These are phyloP conservation scores for Auxenochlorella protothecoides DNA, from an alignment of 139 green algal genomes.

Conservation along the genomic window DNA sequence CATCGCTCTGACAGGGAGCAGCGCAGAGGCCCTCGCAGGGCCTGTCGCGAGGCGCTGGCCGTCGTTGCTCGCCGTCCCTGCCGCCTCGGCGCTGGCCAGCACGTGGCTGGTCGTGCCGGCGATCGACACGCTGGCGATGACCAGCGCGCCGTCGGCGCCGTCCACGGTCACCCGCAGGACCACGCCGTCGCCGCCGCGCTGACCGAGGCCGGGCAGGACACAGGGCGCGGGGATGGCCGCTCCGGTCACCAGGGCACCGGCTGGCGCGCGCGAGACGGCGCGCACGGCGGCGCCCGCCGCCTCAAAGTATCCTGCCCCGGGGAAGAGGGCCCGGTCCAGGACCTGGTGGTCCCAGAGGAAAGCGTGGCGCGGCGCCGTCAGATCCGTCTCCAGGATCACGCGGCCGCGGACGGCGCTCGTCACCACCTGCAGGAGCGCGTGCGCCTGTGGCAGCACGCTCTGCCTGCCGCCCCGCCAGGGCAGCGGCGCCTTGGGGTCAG, in stretches of 20 bases:
- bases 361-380: slow-evolving; percentile 25
- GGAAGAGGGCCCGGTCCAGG: slow-evolving; percentile 36
- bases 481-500: neutral
- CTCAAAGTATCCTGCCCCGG: slow-evolving; percentile 33
- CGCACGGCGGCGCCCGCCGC: neutral
- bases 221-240: slow-evolving; percentile 17
- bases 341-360: slow-evolving; percentile 70
- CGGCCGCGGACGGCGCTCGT: too few relatives aligned
- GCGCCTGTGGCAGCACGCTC: slow-evolving; percentile 16
- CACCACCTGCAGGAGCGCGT: slow-evolving; percentile 7
- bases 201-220: slow-evolving; percentile 3
- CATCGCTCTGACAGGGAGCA: too few relatives aligned
- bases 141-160: neutral
- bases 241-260: neutral
- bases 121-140: neutral
- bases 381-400: slow-evolving; percentile 3
- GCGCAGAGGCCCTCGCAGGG: too few relatives aligned
- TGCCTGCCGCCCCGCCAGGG: slow-evolving; percentile 12
- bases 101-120: neutral
- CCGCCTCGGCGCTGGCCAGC: too few relatives aligned
- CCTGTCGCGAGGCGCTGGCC: too few relatives aligned
- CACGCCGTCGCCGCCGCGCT: neutral
- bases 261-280: slow-evolving; percentile 1
- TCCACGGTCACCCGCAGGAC: slow-evolving; percentile 5
- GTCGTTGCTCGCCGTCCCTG: too few relatives aligned